A percentile compares a stretch with the other conserved stretches of the same genome.
phyloP scores from a whole-genome alignment of 306 rosid species.

The Leucaena leucocephala region DNA sequence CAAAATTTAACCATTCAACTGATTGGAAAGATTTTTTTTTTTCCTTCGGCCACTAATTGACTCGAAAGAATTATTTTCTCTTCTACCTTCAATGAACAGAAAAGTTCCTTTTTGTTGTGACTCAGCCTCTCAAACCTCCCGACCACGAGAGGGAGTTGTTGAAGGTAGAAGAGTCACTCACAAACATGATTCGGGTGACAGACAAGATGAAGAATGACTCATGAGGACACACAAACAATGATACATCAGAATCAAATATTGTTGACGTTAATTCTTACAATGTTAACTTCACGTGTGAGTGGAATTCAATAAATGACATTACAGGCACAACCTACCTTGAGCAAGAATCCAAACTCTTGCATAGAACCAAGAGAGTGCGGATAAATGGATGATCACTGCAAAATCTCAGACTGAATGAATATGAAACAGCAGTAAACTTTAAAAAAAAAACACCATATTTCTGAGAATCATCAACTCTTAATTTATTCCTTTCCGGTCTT shows the following conservation, averaged over 20 bases:
- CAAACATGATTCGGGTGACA: not conserved
- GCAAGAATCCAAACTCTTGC: not conserved
- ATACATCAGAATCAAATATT: not conserved
- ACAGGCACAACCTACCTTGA: too few relatives aligned
- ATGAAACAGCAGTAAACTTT: not conserved
- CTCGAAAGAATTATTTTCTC: not conserved
- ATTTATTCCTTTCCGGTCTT: conserved; percentile 42
- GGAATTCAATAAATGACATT: too few relatives aligned
- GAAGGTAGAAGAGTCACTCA: not conserved
- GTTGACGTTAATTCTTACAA: not conserved
- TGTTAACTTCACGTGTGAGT: not conserved
- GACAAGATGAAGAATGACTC: not conserved
- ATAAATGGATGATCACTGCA: conserved; percentile 1
- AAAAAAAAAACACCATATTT: not conserved
- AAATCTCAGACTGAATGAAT: not conserved
- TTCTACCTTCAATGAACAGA: too few relatives aligned
- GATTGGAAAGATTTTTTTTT: too few relatives aligned
- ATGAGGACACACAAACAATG: not conserved
- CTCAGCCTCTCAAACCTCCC: not conserved
- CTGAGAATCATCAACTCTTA: conserved; percentile 12
- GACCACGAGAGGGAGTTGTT: not conserved
- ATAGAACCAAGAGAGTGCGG: not conserved
- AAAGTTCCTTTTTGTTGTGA: not conserved
- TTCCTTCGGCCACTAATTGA: not conserved
- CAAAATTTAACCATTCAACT: too few relatives aligned